Conservation (phyloP, 2,329 filamentous ascomycete species). For the Hymenoscyphus scutula region DNA sequence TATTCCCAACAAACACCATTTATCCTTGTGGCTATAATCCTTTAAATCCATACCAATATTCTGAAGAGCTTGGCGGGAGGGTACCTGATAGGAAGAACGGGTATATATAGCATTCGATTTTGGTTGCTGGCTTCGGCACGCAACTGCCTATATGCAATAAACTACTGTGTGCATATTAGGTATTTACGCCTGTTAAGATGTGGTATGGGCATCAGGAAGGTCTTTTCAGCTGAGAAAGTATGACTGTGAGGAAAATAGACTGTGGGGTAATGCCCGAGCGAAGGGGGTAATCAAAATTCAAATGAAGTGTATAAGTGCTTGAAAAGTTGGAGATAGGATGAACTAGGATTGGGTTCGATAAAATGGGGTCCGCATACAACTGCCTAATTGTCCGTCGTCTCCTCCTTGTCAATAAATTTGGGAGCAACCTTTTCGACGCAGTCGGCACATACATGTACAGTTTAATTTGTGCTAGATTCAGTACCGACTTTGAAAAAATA, state of each 20-base stretch:
- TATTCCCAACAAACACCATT: neutral
- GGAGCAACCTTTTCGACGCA: neutral
- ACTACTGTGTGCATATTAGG: neutral
- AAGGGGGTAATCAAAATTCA: neutral
- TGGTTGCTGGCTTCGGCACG: neutral
- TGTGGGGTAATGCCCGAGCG: neutral
- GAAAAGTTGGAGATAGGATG: neutral
- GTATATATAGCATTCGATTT: neutral
- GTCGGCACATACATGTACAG: neutral
- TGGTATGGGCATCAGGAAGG: neutral
- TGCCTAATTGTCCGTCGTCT: conserved; percentile 4
- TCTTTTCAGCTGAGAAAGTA: neutral
- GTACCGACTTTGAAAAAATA: too few species aligned
- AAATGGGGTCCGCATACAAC: conserved; percentile 2
- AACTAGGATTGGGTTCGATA: neutral
- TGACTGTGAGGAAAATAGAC: neutral
- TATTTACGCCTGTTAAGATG: neutral
- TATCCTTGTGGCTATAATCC: neutral
- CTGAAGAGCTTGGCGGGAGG: neutral
- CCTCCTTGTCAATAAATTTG: neutral
- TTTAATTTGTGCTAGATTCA: neutral
- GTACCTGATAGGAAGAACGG: conserved; percentile 6
- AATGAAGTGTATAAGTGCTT: neutral
- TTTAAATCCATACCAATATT: neutral
- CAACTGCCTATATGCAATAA: neutral